These are phyloP conservation scores for Deuterostichococcus epilithicus DNA, from an alignment of 139 green algal genomes.

Conservation along the genomic window DNA sequence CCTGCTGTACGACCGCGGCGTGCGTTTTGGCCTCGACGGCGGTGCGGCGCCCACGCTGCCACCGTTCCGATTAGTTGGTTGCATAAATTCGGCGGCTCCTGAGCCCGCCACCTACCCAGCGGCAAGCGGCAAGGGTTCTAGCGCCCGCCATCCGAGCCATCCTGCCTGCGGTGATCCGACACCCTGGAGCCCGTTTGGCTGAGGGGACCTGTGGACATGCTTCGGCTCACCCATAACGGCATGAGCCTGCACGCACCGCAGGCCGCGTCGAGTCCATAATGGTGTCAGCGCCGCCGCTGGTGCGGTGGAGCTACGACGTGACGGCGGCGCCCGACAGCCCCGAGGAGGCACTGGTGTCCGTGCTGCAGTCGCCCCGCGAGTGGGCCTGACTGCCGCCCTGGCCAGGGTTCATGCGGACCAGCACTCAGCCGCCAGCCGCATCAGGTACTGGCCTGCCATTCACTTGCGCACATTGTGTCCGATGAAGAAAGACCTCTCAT, in stretches of 20 bases:
- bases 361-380: constrained; percentile 60
- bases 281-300: constrained; percentile 88
- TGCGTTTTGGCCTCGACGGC: constrained; percentile 79
- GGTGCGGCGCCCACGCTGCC: too few relatives aligned
- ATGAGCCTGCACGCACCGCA: not conserved
- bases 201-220: not conserved
- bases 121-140: too few relatives aligned
- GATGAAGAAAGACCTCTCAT: too few relatives aligned
- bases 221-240: not conserved
- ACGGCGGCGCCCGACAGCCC: constrained; percentile 44
- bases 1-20: constrained; percentile 93
- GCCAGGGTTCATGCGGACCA: too few relatives aligned
- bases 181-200: not conserved
- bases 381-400: constrained; percentile 54
- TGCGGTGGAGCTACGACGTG: constrained; percentile 83
- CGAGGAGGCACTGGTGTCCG: constrained; percentile 61
- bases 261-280: constrained; percentile 93
- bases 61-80: too few relatives aligned
- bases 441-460: too few relatives aligned
- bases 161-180: not conserved
- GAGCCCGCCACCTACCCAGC: too few relatives aligned
- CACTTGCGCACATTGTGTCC: too few relatives aligned
- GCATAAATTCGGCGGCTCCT: too few relatives aligned
- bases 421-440: too few relatives aligned
- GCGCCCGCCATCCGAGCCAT: too few relatives aligned